phyloP scores from a whole-genome alignment of 1,284 basidiomycete genomes.

The Puccinia horiana region DNA sequence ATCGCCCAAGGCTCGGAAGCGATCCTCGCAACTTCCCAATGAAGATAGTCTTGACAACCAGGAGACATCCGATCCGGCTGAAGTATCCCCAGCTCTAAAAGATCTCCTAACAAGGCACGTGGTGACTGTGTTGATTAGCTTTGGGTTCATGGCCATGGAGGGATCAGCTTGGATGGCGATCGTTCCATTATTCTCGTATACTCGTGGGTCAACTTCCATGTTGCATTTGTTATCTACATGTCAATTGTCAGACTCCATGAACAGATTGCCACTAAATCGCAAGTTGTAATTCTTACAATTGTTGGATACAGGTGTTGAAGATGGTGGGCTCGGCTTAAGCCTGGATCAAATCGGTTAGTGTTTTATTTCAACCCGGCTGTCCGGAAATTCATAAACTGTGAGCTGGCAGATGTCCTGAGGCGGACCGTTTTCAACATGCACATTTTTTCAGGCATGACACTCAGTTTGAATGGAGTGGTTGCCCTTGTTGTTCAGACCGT shows the following conservation, averaged over 20 bases:
- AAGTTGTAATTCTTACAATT: neutral
- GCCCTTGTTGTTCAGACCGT: conserved; percentile 28
- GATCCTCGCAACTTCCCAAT: neutral
- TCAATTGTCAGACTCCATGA: neutral
- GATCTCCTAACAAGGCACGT: conserved; percentile 19
- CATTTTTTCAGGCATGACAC: conserved; percentile 15
- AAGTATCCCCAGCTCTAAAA: neutral
- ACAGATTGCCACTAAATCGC: neutral
- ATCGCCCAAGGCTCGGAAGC: neutral
- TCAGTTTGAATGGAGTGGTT: conserved; percentile 39
- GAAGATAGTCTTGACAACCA: neutral
- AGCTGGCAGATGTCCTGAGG: neutral
- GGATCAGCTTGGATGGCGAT: conserved; percentile 37
- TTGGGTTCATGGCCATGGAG: conserved; percentile 36
- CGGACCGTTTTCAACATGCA: neutral
- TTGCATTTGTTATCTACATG: neutral
- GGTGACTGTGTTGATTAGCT: conserved; percentile 24
- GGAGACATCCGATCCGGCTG: neutral
- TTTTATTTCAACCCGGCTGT: neutral
- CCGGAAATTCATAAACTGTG: neutral
- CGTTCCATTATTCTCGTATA: conserved; percentile 42
- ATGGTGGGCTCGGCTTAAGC: conserved; percentile 42
- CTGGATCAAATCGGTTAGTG: conserved; percentile 42
- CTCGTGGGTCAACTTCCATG: conserved; percentile 7
- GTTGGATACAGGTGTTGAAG: conserved; percentile 33